phyloP scores from a whole-genome alignment of 768 basidiomycete species.

The Harrya chromipes region DNA sequence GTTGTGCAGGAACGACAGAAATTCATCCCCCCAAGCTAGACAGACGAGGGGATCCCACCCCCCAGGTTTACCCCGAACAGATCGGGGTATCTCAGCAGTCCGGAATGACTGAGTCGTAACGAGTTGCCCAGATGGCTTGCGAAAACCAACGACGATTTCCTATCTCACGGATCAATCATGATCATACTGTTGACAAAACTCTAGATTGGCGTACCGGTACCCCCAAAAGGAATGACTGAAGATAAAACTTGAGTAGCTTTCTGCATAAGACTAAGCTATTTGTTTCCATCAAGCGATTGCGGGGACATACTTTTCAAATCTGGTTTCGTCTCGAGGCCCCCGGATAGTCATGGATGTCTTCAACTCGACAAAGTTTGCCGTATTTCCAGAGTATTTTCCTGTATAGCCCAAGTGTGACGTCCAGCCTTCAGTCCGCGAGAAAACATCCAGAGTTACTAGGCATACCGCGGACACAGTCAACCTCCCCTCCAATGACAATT shows the following conservation, averaged over 20 bases:
- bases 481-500: constrained; percentile 83
- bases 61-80: constrained; percentile 68
- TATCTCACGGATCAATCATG: constrained; percentile 26
- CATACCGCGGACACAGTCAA: constrained; percentile 82
- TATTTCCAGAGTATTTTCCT: constrained; percentile 61
- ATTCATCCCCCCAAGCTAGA: constrained; percentile 67
- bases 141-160: constrained; percentile 88
- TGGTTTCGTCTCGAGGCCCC: constrained; percentile 58
- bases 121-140: constrained; percentile 70
- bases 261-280: constrained; percentile 36
- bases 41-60: constrained; percentile 78
- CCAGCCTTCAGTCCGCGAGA: background rate
- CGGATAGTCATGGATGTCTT: constrained; percentile 81
- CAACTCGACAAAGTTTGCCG: constrained; percentile 76
- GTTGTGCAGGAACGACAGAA: constrained; percentile 54
- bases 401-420: background rate
- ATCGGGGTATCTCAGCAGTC: constrained; percentile 75
- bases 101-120: constrained; percentile 67
- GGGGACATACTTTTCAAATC: constrained; percentile 69
- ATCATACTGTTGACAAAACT: background rate
- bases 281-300: background rate
- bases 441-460: background rate
- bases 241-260: constrained; percentile 90
- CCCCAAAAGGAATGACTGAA: constrained; percentile 87
- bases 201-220: constrained; percentile 61